Conservation (phyloP, 2,329 filamentous ascomycete species). For the Aspergillus novoparasiticus region DNA sequence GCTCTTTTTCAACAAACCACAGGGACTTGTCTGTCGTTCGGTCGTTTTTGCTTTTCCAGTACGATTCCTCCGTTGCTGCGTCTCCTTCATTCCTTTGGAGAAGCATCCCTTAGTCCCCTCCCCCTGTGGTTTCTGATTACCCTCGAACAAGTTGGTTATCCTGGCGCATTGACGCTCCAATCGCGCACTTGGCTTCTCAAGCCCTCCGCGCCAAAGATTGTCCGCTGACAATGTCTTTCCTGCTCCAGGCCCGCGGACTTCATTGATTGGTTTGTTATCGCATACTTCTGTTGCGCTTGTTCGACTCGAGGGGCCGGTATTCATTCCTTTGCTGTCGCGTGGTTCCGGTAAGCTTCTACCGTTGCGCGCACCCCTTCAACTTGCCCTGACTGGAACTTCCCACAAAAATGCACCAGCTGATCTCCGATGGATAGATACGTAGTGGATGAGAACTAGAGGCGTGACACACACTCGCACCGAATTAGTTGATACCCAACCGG, state of each 20-base stretch:
- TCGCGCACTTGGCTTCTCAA: slow-evolving; percentile 13
- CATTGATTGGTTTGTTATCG: not conserved
- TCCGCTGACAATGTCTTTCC: slow-evolving; percentile 16
- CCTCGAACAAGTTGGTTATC: slow-evolving; percentile 15
- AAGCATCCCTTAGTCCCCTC: slow-evolving; percentile 14
- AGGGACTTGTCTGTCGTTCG: not conserved
- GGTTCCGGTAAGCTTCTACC: slow-evolving; percentile 3
- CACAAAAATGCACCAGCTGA: not conserved
- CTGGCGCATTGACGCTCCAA: slow-evolving; percentile 13
- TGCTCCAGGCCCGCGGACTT: not conserved
- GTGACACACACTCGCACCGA: not conserved
- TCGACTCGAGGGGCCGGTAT: not conserved
- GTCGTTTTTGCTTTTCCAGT: slow-evolving; percentile 2
- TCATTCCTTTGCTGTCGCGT: slow-evolving; percentile 1
- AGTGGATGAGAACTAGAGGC: not conserved
- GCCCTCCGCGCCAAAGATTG: slow-evolving; percentile 11
- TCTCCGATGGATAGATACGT: not conserved
- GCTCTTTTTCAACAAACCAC: slow-evolving; percentile 5
- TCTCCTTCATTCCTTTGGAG: slow-evolving; percentile 23
- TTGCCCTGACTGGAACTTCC: not conserved
- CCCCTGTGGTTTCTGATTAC: not conserved
- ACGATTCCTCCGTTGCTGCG: not conserved
- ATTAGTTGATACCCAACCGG: not conserved
- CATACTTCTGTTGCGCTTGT: slow-evolving; percentile 1
- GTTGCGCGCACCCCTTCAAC: not conserved